These are phyloP conservation scores for Linnemannia schmuckeri DNA, from an alignment of 192 early-diverging fungal species.

Conservation along the genomic window DNA sequence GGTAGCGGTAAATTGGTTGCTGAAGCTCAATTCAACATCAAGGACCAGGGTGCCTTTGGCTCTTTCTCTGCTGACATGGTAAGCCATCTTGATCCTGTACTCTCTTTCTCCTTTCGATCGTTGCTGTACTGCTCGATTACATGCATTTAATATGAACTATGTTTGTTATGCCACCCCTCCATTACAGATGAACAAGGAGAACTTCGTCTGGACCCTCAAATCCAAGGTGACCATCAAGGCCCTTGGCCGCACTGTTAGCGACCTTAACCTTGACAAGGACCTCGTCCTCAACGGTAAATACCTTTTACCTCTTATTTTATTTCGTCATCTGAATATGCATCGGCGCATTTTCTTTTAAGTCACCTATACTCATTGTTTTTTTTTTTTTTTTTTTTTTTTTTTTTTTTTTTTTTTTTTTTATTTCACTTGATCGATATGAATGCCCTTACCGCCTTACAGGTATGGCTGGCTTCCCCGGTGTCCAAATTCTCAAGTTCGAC, in stretches of 20 bases:
- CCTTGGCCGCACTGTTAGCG: slow-evolving; percentile 42
- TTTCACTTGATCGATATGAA: too few relatives aligned
- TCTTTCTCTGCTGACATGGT: slow-evolving; percentile 62
- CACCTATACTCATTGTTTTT: background rate
- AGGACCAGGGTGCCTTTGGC: slow-evolving; percentile 39
- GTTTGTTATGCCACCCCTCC: background rate
- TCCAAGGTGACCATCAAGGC: slow-evolving; percentile 51
- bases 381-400: too few relatives aligned
- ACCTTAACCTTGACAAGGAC: slow-evolving; percentile 47
- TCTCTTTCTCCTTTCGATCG: background rate
- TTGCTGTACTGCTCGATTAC: background rate
- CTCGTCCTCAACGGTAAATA: slow-evolving; percentile 43
- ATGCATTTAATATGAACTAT: background rate
- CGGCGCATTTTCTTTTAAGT: background rate
- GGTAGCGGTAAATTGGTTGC: slow-evolving; percentile 27
- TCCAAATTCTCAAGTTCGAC: slow-evolving; percentile 56
- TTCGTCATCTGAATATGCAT: background rate
- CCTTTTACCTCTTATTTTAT: background rate
- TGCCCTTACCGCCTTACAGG: slow-evolving; percentile 5
- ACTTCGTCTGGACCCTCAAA: slow-evolving; percentile 51
- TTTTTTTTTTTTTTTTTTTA: too few relatives aligned
- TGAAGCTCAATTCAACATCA: slow-evolving; percentile 27
- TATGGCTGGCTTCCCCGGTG: slow-evolving; percentile 56
- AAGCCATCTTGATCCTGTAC: background rate
- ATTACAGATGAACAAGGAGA: slow-evolving; percentile 19